A percentile compares a stretch with the other conserved stretches of the same genome.
Evolutionary conservation across 352 stramenopile genomes (phyloP).

Genomic region (Pythium chondricola): DNA sequence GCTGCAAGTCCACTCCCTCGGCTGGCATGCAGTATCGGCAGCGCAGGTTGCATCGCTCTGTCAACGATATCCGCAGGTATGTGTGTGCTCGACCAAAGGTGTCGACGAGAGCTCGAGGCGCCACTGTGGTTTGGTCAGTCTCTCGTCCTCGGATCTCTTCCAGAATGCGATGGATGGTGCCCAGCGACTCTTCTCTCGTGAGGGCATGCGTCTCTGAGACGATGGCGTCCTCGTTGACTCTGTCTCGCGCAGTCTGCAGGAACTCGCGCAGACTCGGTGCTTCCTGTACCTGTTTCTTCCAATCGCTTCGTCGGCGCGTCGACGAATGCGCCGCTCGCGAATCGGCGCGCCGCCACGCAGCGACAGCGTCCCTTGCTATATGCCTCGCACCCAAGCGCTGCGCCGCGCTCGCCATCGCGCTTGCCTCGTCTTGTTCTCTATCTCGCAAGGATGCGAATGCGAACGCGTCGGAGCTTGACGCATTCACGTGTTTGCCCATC

Average conservation of each 20-base stretch:
- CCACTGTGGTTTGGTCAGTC: background rate
- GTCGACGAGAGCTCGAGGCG: conserved; percentile 54
- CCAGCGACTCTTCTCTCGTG: conserved; percentile 25
- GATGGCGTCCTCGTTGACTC: background rate
- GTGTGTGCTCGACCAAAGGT: conserved; percentile 87
- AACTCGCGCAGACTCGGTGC: conserved; percentile 11
- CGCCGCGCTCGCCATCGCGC: no score
- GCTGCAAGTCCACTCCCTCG: conserved; percentile 88
- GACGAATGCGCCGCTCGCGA: no score
- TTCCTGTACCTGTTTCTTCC: conserved; percentile 7
- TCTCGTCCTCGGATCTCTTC: conserved; percentile 21
- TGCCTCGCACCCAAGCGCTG: no score
- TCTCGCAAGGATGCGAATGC: no score
- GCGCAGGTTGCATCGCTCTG: conserved; percentile 94
- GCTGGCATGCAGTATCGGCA: conserved; percentile 97
- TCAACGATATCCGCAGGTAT: conserved; percentile 95
- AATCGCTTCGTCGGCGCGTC: background rate
- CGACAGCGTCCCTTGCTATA: no score
- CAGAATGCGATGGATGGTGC: conserved; percentile 36
- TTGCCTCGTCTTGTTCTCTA: no score
- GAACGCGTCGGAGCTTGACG: no score
- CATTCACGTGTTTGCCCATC: no score
- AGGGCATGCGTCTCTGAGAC: background rate
- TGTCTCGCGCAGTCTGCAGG: background rate
- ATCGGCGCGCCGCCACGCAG: no score